Evolutionary conservation across 345 rosid genomes (phyloP), one percentile per base, ranked within the genome.

Genomic region (Alliaria petiolata): DNA sequence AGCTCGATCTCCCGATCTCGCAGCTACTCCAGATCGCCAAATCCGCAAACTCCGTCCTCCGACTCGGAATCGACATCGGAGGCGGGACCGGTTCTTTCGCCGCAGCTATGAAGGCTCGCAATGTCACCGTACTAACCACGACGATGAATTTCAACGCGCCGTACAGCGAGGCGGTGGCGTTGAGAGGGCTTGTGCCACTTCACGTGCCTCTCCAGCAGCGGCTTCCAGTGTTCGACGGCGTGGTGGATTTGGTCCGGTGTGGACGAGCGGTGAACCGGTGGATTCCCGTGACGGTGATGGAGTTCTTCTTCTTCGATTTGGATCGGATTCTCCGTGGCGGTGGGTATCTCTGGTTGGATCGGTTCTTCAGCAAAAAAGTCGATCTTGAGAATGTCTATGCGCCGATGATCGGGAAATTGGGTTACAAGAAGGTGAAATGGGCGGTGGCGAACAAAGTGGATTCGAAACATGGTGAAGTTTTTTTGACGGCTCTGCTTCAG

Each of bases 401-500:
- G 36, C 97, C 99, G 1, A 77, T 95, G 93, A 91, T 91, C 16
- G 85, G 85, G 36, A 89, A 85, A 56, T 76, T 95, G 78, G 93
- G 96, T 13, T 95, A 95, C 63, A 95, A 88, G 92, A 91, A 89
- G 81, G 93, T 95, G 83, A 95, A 95, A 70, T 95, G 99, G 99
- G 99, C 93, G 6, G 83, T 77, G 16, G 89, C 82, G 0, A 80
- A 83, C 22, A 95, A 91, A 83, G 78, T 84, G 0, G 95, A 91
- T 79, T 71, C 97, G 2, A 91, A 88, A 83, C 85, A 86, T 52
- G 90, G 87, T n/a, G 98, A 91, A 76, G 92, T 95, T 70, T 95
- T 86, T 76, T 82, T 95, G 85, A 85, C 95, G 45, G 98, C 98
- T 65, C 69, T 95, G 60, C 78, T 95, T 81, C 98, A 89, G 56